Evolutionary conservation across 495 filamentous ascomycete species (phyloP).

Genomic region (Talaromyces stipitatus): DNA sequence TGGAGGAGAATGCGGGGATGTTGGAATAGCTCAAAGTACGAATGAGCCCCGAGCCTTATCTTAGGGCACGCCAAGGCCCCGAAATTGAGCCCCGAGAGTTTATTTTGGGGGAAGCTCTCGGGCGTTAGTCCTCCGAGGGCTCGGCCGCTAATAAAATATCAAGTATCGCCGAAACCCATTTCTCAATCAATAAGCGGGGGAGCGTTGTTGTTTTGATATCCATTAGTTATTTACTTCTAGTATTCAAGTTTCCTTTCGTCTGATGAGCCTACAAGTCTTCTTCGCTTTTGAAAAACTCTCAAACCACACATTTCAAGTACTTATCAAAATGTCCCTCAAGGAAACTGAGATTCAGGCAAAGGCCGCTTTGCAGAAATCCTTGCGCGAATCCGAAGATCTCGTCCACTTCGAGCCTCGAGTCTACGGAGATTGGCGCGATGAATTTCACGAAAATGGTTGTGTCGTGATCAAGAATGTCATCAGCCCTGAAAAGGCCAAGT

Average conservation of each 20-base stretch:
- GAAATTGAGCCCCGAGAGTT: neutral
- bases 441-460: slow-evolving; percentile 28
- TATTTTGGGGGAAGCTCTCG: neutral
- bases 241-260: neutral
- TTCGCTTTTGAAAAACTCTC: neutral
- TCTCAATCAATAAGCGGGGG: too few species aligned
- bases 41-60: neutral
- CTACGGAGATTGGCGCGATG: slow-evolving; percentile 33
- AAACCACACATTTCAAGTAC: neutral
- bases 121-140: neutral
- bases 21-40: neutral
- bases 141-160: neutral
- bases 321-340: slow-evolving; percentile 7
- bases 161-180: neutral
- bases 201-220: neutral
- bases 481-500: slow-evolving; percentile 17
- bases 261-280: neutral
- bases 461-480: slow-evolving; percentile 27
- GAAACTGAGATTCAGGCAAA: slow-evolving; percentile 11
- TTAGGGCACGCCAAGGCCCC: neutral
- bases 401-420: slow-evolving; percentile 12
- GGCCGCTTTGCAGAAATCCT: slow-evolving; percentile 5
- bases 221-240: neutral
- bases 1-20: neutral
- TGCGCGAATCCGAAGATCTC: slow-evolving; percentile 10